Evolutionary conservation across 2,329 filamentous ascomycete species (phyloP), one percentile per base, ranked within the genome.

Genomic region (Tricladium varicosporioides): DNA sequence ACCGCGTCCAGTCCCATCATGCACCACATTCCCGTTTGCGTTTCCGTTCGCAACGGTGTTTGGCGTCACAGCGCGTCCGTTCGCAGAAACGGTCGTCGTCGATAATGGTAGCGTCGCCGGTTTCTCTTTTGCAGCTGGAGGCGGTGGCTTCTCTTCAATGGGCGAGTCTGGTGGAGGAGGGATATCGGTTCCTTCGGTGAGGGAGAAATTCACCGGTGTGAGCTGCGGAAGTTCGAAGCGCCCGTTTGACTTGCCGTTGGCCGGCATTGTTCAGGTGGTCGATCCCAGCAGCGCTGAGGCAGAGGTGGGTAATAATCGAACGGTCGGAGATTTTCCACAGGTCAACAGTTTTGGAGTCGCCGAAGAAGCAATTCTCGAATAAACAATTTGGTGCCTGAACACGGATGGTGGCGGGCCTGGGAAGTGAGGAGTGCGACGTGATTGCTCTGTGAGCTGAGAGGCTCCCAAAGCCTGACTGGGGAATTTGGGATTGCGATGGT

Each of bases 111-210:
- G 48, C 48, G 53, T 48, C 43, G 13, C 54, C 33, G 36, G 43
- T 16, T 54, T 54, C 33, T 5, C 15, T 48, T 54, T 48, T 27
- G 58, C 43, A 13, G 57, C 53, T 13, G 60, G 51, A 36, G 62
- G 55, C n/a, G 64, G 58, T 46, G 66, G 57, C 31, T 60, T 58
- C 57, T 70, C 64, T 64, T 69, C 64, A 22, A 69, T 56, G 42
- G 69, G 68, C 18, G 69, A 71, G 27, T 65, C 68, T 47, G 66
- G 69, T 5, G 70, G 70, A 40, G 70, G 69, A 43, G 70, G 70
- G 42, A 72, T 72, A 54, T 70, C 59, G 40, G 70, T 72, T 46
- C 70, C 70, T 9, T 70, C 70, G 51, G 70, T 72, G 36, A 72
- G 64, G 49, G 67, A 69, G 52, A 62, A 69, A 54, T 67, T 66